phyloP scores from a whole-genome alignment of 2,329 filamentous ascomycete species.

The Apiospora saccharicola region DNA sequence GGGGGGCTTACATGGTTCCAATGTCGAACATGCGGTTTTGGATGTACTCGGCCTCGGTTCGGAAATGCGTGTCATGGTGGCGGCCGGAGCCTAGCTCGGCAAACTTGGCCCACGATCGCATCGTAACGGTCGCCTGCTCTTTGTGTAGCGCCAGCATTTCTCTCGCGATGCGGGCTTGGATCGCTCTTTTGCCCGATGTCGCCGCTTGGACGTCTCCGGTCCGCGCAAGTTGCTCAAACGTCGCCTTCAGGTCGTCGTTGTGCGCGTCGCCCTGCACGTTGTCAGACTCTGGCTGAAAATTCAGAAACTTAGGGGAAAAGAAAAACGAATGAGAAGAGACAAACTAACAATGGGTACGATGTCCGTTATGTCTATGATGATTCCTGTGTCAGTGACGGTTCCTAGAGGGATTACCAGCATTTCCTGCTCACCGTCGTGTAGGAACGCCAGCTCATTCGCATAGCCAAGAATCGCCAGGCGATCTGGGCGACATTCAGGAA shows the following conservation, averaged over 20 bases:
- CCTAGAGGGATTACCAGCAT: background rate
- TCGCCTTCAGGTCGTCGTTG: background rate
- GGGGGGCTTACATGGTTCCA: conserved; percentile 37
- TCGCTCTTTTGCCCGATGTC: conserved; percentile 23
- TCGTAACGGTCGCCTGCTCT: conserved; percentile 35
- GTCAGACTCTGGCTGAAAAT: background rate
- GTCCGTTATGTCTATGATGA: background rate
- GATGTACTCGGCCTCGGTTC: conserved; percentile 38
- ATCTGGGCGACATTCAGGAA: background rate
- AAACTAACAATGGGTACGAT: too few species aligned
- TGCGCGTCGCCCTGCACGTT: background rate
- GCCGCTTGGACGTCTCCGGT: too few species aligned
- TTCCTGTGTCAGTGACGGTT: background rate
- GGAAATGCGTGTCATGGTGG: conserved; percentile 30
- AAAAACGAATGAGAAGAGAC: too few species aligned
- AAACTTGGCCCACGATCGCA: conserved; percentile 39
- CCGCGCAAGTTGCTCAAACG: background rate
- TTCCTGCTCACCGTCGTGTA: background rate
- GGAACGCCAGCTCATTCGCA: background rate
- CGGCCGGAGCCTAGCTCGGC: conserved; percentile 31
- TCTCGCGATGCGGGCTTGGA: conserved; percentile 31
- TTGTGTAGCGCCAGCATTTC: conserved; percentile 41
- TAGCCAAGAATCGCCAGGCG: background rate
- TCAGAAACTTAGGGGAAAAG: background rate
- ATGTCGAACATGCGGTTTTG: conserved; percentile 38